Percentiles rank a stretch among this genome's conserved stretches.
Evolutionary conservation across 352 stramenopile genomes (phyloP).

Genomic region (Pythium pectinolyticum): DNA sequence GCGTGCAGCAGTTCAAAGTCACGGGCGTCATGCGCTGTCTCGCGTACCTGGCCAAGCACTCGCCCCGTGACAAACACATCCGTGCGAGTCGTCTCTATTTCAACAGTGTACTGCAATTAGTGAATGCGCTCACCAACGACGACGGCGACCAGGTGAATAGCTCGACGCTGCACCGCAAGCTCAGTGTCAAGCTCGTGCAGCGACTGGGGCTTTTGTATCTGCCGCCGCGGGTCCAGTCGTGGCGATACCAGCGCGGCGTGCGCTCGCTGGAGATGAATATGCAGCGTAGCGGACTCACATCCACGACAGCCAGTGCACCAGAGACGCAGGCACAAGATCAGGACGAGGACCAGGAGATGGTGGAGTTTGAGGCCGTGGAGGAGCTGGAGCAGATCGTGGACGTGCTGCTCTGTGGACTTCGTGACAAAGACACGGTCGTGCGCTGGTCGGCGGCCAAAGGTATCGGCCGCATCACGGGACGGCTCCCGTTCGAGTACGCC

Average conservation of each 20-base stretch:
- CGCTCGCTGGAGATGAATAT: constrained; percentile 94
- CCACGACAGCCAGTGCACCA: background rate
- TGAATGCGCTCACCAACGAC: constrained; percentile 57
- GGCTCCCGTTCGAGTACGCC: constrained; percentile 92
- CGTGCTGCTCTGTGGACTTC: constrained; percentile 81
- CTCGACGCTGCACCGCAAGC: constrained; percentile 90
- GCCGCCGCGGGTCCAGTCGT: constrained; percentile 91
- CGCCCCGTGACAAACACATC: constrained; percentile 71
- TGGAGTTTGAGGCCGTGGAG: constrained; percentile 87
- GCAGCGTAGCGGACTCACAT: constrained; percentile 39
- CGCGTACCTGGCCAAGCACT: constrained; percentile 78
- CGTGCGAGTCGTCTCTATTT: constrained; percentile 76
- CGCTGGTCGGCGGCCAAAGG: constrained; percentile 99
- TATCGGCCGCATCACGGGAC: constrained; percentile 94
- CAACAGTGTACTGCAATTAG: constrained; percentile 64
- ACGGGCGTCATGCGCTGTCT: constrained; percentile 83
- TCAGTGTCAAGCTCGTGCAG: constrained; percentile 97
- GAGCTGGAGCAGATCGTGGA: constrained; percentile 98
- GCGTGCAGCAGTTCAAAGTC: constrained; percentile 72
- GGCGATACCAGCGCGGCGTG: constrained; percentile 95
- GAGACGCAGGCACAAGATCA: constrained; percentile 6
- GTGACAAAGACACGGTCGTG: constrained; percentile 96
- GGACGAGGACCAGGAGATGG: constrained; percentile 41
- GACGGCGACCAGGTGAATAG: constrained; percentile 40
- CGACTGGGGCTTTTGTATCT: constrained; percentile 94